Conservation (phyloP, 2,329 filamentous ascomycete species). For the Cadophora sp. region DNA sequence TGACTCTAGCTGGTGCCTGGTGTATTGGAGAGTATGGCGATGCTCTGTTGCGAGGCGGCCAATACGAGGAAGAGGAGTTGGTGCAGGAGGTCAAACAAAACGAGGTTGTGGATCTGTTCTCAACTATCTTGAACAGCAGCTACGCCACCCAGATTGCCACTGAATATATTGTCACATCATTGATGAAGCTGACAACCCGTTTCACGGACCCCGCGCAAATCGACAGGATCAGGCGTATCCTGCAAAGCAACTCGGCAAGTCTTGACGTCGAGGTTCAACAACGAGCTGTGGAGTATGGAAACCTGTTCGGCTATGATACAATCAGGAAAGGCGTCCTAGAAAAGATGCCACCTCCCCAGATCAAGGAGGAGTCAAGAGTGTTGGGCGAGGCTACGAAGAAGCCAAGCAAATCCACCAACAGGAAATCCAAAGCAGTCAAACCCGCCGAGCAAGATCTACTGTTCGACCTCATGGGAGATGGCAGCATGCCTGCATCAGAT, state of each 20-base stretch:
- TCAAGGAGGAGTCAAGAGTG: constrained; percentile 92
- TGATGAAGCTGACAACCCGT: constrained; percentile 93
- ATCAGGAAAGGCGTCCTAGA: constrained; percentile 90
- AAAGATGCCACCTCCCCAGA: constrained; percentile 97
- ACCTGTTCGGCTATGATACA: constrained; percentile 89
- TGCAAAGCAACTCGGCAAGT: constrained; percentile 81
- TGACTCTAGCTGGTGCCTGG: constrained; percentile 94
- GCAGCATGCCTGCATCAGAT: constrained; percentile 70
- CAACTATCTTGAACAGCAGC: constrained; percentile 89
- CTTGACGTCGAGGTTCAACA: constrained; percentile 96
- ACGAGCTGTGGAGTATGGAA: constrained; percentile 91
- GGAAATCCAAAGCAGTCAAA: constrained; percentile 79
- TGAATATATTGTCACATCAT: constrained; percentile 93
- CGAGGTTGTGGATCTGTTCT: constrained; percentile 93
- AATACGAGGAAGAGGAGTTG: constrained; percentile 93
- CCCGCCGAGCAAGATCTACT: constrained; percentile 91
- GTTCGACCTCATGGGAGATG: constrained; percentile 88
- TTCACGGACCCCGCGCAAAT: constrained; percentile 85
- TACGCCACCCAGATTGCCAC: constrained; percentile 91
- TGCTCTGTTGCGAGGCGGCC: constrained; percentile 83
- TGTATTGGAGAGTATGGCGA: constrained; percentile 98
- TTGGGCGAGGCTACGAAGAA: constrained; percentile 80
- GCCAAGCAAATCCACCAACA: constrained; percentile 71
- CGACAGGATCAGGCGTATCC: constrained; percentile 80
- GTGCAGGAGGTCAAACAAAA: constrained; percentile 81